These are phyloP conservation scores for Cytospora leucostoma DNA, from an alignment of 2,329 filamentous ascomycete genomes.

Conservation along the genomic window DNA sequence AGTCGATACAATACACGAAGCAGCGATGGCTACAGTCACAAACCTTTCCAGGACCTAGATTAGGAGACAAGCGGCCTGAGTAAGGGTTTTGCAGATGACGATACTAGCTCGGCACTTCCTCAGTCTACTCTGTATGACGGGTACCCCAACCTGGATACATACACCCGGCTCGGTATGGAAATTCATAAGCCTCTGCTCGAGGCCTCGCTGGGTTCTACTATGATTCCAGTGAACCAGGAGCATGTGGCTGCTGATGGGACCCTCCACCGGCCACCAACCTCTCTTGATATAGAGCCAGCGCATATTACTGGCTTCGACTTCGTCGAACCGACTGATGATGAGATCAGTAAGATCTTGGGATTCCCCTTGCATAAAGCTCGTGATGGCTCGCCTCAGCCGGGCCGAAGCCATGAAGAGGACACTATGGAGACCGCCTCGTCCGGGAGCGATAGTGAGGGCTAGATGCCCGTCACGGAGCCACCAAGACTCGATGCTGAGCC, in stretches of 20 bases:
- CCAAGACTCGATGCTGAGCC: background rate
- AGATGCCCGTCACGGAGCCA: background rate
- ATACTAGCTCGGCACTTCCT: background rate
- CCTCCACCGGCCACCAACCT: background rate
- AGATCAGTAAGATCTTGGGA: background rate
- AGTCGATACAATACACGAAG: background rate
- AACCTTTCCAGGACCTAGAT: conserved; percentile 16
- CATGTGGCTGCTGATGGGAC: conserved; percentile 1
- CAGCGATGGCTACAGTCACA: background rate
- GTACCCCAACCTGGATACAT: background rate
- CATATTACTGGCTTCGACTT: background rate
- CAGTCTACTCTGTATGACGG: background rate
- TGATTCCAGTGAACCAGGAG: conserved; percentile 8
- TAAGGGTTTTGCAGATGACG: background rate
- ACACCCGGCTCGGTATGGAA: background rate
- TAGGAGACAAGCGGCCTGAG: conserved; percentile 17
- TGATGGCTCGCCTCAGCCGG: background rate
- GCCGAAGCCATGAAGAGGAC: background rate
- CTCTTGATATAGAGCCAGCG: background rate
- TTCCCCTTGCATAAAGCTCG: background rate
- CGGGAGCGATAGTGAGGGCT: background rate
- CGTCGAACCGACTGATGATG: background rate
- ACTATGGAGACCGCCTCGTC: background rate
- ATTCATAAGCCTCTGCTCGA: conserved; percentile 15
- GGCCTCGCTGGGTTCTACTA: conserved; percentile 20